Base-by-base conservation (phyloP, 768 basidiomycete genomes). In the Pulveroboletus frians region DNA sequence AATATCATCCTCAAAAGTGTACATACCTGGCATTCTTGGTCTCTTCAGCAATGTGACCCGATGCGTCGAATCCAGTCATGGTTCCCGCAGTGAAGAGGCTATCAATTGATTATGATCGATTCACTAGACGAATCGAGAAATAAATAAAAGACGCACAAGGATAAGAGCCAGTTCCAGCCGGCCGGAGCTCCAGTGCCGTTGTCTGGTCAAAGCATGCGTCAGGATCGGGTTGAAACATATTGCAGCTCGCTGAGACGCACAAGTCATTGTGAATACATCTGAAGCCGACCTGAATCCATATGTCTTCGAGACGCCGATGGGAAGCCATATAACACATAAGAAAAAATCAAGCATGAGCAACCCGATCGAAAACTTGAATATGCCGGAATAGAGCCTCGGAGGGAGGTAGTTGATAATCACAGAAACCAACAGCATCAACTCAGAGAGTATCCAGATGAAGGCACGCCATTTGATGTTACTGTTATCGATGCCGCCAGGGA, bases 121-220 rank as follows among this genome's bases (percentile, higher is more conserved):
- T 37, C 8, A 31, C 20, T 39, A 35, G 17, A 43, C 1, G 3
- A 13, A 38, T 14, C 18, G 43, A 9, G 21, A 4, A 18, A 43
- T 45, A 21, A 29, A 30, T 36, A 13, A 49, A 17, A 32, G 4
- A 69, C 78, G 43, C 56, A 90, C 89, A 91, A 90, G 4, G 85
- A 90, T 34, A 96, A 68, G 14, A 91, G 77, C 89, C 89, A 95
- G 59, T 93, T 94, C 93, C 92, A 94, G 5, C 79, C 89, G 9
- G 85, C 73, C 18, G 88, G 78, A 3, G 92, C 91, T 0, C 88
- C 88, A 1, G 92, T 93, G 23, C 90, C 92, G 58, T 94, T 94
- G 66, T 90, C 89, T 92, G 49, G 21, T 31, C 21, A 50, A 26
- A 47, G 38, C 11, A 38, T 47, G 39, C 27, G n/a, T 39, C 26